phyloP scores from a whole-genome alignment of 2,329 filamentous ascomycete genomes.

The Diplodia intermedia region DNA sequence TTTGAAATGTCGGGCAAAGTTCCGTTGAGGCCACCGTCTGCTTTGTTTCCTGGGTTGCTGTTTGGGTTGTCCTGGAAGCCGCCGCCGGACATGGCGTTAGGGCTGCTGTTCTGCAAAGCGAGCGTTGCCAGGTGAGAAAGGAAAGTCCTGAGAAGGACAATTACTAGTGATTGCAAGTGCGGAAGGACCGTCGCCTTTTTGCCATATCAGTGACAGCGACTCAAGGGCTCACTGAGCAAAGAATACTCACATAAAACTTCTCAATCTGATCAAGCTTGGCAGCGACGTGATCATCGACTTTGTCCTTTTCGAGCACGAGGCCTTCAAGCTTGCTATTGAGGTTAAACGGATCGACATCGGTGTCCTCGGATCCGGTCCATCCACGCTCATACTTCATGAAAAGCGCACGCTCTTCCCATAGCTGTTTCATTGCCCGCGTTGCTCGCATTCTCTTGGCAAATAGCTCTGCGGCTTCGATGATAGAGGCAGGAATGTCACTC shows the following conservation, averaged over 20 bases:
- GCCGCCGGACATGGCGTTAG: conserved; percentile 50
- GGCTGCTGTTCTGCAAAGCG: conserved; percentile 62
- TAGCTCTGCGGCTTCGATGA: conserved; percentile 90
- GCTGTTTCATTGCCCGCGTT: conserved; percentile 86
- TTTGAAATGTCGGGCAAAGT: conserved; percentile 39
- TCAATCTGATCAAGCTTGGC: conserved; percentile 71
- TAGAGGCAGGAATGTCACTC: conserved; percentile 92
- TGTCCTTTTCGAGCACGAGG: conserved; percentile 45
- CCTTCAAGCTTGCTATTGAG: conserved; percentile 34
- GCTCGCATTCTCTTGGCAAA: conserved; percentile 91
- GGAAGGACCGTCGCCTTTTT: conserved; percentile 75
- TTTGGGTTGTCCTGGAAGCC: conserved; percentile 52
- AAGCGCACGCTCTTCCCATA: conserved; percentile 91
- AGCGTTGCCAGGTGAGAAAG: conserved; percentile 87
- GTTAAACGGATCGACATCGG: conserved; percentile 54
- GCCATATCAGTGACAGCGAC: conserved; percentile 30
- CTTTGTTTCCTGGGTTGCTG: conserved; percentile 43
- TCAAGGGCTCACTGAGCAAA: not conserved
- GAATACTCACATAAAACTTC: conserved; percentile 76
- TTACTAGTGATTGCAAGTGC: conserved; percentile 88
- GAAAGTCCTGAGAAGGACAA: conserved; percentile 89
- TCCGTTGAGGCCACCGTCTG: conserved; percentile 42
- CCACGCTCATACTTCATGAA: conserved; percentile 93
- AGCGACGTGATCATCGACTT: conserved; percentile 56
- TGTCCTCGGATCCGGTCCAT: conserved; percentile 68